Conservation (phyloP, 805 yeast species). For the Starmerella sp. region DNA sequence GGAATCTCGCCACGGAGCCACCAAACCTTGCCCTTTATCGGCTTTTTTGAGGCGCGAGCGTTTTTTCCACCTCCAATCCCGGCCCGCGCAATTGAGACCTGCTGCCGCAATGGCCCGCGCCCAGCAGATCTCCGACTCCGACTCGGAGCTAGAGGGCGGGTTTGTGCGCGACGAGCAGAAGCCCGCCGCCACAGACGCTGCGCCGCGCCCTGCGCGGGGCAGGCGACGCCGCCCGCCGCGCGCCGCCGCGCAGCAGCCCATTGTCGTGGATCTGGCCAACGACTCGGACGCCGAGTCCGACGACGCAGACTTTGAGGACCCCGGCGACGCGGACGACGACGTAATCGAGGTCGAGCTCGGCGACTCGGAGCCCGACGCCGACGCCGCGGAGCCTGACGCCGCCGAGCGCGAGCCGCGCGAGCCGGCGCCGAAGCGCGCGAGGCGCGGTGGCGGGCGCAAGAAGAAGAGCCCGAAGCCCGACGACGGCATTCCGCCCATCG, state of each 20-base stretch:
- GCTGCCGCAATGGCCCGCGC: background rate
- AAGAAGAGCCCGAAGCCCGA: constrained; percentile 5
- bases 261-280: background rate
- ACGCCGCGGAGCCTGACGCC: background rate
- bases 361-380: background rate
- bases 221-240: background rate
- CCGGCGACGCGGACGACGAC: background rate
- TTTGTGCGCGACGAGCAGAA: constrained; percentile 3
- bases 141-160: constrained; percentile 7
- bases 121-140: background rate
- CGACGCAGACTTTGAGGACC: background rate
- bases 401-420: too few relatives aligned
- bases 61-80: background rate
- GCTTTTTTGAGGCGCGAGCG: background rate
- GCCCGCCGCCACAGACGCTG: background rate
- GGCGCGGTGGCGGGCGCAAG: background rate
- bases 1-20: constrained; percentile 3
- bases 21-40: constrained; percentile 1
- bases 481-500: constrained; percentile 15
- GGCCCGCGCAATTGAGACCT: background rate
- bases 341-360: background rate
- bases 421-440: constrained; percentile 2
- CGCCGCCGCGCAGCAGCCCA: background rate
- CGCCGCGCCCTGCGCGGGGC: background rate
- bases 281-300: background rate